Evolutionary conservation across 257 asterid genomes (phyloP).

Genomic region (Osmanthus fragrans): DNA sequence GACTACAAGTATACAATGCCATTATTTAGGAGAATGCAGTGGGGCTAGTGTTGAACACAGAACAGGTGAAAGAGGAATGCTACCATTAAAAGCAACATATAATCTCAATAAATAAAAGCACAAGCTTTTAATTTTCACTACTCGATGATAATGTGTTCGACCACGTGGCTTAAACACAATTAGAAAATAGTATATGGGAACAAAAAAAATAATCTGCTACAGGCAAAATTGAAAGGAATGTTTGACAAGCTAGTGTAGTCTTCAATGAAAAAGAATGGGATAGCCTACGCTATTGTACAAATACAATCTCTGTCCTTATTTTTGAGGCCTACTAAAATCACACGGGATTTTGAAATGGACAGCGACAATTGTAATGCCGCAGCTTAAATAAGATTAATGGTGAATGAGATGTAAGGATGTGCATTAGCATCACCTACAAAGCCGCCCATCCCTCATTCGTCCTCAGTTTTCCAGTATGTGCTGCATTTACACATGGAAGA

Average conservation of each 20-base stretch:
- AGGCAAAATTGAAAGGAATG: slow-evolving; percentile 2
- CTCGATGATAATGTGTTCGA: slow-evolving; percentile 19
- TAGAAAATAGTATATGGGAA: slow-evolving; percentile 16
- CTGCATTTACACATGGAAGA: slow-evolving; percentile 25
- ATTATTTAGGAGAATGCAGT: neutral
- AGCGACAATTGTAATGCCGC: slow-evolving; percentile 2
- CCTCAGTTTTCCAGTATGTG: slow-evolving; percentile 47
- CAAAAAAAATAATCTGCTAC: neutral
- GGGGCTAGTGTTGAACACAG: too few species aligned
- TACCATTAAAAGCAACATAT: too few species aligned
- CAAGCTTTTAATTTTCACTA: neutral
- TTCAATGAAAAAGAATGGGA: slow-evolving; percentile 30
- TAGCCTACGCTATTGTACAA: slow-evolving; percentile 21
- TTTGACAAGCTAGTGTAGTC: slow-evolving; percentile 30
- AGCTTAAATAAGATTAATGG: slow-evolving; percentile 48
- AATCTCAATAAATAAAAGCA: too few species aligned
- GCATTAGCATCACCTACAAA: slow-evolving; percentile 45
- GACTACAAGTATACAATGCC: neutral
- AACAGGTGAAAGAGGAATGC: too few species aligned
- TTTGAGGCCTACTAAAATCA: slow-evolving; percentile 1
- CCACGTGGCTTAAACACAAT: slow-evolving; percentile 9
- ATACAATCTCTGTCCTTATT: slow-evolving; percentile 12
- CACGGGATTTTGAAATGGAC: slow-evolving; percentile 12
- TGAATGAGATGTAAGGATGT: slow-evolving; percentile 54
- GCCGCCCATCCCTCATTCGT: slow-evolving; percentile 41